Conservation (phyloP, 441 rosid genomes). For the Dalechampia spathulata region DNA sequence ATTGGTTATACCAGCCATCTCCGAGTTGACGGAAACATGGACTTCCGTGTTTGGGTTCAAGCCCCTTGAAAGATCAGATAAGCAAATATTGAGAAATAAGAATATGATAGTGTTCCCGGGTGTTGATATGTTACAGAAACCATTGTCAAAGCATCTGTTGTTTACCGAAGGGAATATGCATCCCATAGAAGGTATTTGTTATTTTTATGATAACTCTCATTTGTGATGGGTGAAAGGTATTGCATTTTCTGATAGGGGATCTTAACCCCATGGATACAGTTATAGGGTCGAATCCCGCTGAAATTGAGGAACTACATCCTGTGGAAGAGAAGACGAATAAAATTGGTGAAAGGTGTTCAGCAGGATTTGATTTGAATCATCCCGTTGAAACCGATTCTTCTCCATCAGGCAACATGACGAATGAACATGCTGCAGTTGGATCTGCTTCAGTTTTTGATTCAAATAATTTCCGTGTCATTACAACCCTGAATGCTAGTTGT, state of each 20-base stretch:
- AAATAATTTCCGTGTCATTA: too few relatives aligned
- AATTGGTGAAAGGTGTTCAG: conserved; percentile 16
- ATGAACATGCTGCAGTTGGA: conserved; percentile 24
- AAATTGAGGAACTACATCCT: conserved; percentile 19
- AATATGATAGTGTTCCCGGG: conserved; percentile 87
- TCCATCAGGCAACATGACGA: conserved; percentile 11
- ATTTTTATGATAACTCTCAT: background rate
- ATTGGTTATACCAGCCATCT: conserved; percentile 88
- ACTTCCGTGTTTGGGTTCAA: conserved; percentile 78
- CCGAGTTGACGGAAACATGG: conserved; percentile 84
- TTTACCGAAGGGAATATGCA: conserved; percentile 15
- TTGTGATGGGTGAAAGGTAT: background rate
- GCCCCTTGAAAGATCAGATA: conserved; percentile 40
- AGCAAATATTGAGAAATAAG: conserved; percentile 46
- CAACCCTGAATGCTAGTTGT: background rate
- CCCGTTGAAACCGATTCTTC: conserved; percentile 18
- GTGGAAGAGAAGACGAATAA: conserved; percentile 21
- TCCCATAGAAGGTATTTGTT: conserved; percentile 33
- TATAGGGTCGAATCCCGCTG: conserved; percentile 28
- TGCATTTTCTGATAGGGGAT: background rate
- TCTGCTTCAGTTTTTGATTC: conserved; percentile 19
- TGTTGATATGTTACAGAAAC: conserved; percentile 80
- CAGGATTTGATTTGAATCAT: conserved; percentile 27
- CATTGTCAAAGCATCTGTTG: conserved; percentile 30
- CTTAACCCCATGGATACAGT: conserved; percentile 7